Base-by-base conservation (phyloP, 352 stramenopile genomes). In the Lagenidium sp. region DNA sequence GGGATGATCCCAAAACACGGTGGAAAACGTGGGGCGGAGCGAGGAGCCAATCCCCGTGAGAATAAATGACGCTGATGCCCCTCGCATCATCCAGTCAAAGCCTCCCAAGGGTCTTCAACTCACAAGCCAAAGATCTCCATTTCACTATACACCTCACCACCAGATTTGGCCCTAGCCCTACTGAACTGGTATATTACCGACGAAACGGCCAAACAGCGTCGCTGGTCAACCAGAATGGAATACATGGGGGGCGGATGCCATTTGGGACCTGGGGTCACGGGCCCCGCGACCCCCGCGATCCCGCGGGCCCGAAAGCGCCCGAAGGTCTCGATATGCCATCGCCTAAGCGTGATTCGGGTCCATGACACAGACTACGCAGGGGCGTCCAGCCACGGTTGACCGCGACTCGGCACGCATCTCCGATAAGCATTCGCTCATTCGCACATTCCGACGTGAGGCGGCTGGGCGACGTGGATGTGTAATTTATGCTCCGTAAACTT, bases 81-180 rank as follows among this genome's bases (percentile, higher is more conserved):
- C 4, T 34, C 13, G n/a, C n/a, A n/a, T n/a, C n/a, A n/a, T n/a
- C n/a, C n/a, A n/a, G n/a, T n/a, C n/a, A n/a, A n/a, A n/a, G n/a
- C n/a, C n/a, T n/a, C n/a, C n/a, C n/a, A n/a, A n/a, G n/a, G n/a
- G n/a, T n/a, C n/a, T n/a, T n/a, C n/a, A n/a, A n/a, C n/a, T n/a
- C n/a, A n/a, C n/a, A n/a, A n/a, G n/a, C n/a, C n/a, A n/a, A n/a
- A n/a, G n/a, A n/a, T n/a, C n/a, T n/a, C n/a, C n/a, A n/a, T n/a
- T n/a, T n/a, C n/a, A n/a, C n/a, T n/a, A n/a, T n/a, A n/a, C 36
- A 60, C 43, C 39, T 52, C 53, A 68, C 59, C 59, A 68, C 59
- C 59, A 65, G 59, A 59, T 65, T 63, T 29, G 15, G 42, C 32
- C 59, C 51, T 52, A 58, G 11, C 55, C 44, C 47, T 53, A 43